A percentile compares a stretch with the other conserved stretches of the same genome.
Evolutionary conservation across 1,284 basidiomycete species (phyloP).

Genomic region (Ceratobasidium sp.): DNA sequence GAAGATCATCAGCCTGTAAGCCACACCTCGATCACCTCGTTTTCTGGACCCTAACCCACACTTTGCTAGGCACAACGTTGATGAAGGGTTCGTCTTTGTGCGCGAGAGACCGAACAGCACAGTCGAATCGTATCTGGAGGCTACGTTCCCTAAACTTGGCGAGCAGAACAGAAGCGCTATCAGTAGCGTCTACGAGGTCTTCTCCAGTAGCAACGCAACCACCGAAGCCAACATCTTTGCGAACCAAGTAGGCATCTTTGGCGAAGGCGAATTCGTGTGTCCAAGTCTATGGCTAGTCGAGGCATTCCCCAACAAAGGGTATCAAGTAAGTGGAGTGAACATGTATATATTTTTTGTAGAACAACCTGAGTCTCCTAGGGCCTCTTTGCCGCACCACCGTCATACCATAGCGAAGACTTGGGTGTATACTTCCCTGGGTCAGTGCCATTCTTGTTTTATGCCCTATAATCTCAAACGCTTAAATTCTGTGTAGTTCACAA

Average conservation of each 20-base stretch:
- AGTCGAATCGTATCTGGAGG: neutral
- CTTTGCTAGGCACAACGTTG: conserved; percentile 20
- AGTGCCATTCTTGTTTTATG: neutral
- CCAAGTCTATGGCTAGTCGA: conserved; percentile 28
- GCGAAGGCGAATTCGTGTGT: conserved; percentile 23
- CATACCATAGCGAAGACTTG: conserved; percentile 16
- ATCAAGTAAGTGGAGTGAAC: neutral
- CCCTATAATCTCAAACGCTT: neutral
- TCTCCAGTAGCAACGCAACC: conserved; percentile 1
- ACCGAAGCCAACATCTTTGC: neutral
- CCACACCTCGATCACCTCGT: neutral
- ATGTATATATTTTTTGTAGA: no score
- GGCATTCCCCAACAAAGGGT: conserved; percentile 19
- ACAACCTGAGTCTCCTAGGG: neutral
- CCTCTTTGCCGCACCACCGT: conserved; percentile 19
- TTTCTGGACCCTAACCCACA: neutral
- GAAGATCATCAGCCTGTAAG: conserved; percentile 31
- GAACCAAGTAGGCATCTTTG: conserved; percentile 1
- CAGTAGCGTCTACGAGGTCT: neutral
- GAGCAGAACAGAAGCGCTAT: neutral
- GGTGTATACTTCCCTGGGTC: conserved; percentile 33
- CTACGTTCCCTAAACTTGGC: conserved; percentile 4
- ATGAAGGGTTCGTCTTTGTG: conserved; percentile 25
- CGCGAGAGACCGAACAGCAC: conserved; percentile 6
- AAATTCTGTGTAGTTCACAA: neutral